phyloP scores from a whole-genome alignment of 2,329 filamentous ascomycete genomes.

The Cordyceps sp. region DNA sequence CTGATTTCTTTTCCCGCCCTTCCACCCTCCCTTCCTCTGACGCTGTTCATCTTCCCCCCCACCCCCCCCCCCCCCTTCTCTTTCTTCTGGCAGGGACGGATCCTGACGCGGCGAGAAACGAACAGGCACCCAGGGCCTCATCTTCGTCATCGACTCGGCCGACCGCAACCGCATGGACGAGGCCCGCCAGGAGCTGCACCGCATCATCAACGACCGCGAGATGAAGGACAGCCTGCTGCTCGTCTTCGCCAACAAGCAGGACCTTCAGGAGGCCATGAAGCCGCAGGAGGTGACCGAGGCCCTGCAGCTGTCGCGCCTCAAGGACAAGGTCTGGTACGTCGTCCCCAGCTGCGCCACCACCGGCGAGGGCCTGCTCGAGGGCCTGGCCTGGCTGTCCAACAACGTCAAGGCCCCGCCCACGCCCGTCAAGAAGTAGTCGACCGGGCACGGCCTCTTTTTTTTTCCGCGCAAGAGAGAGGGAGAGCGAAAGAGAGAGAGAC shows the following conservation, averaged over 20 bases:
- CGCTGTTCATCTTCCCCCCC: no score
- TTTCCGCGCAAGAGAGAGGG: conserved; percentile 1
- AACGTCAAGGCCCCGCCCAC: conserved; percentile 55
- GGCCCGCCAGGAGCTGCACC: conserved; percentile 81
- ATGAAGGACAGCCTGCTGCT: conserved; percentile 90
- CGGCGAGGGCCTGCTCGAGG: conserved; percentile 67
- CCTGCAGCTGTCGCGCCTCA: conserved; percentile 59
- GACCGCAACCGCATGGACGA: conserved; percentile 86
- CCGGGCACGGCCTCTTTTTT: neutral
- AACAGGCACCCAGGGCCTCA: conserved; percentile 94
- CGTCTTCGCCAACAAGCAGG: conserved; percentile 98
- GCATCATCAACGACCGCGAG: conserved; percentile 95
- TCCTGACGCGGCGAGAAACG: no score
- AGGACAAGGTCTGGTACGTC: conserved; percentile 75
- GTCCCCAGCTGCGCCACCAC: conserved; percentile 70
- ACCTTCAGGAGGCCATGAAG: conserved; percentile 69
- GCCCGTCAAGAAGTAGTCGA: conserved; percentile 37
- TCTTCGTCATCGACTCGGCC: conserved; percentile 96
- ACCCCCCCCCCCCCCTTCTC: no score
- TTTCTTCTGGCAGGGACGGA: no score
- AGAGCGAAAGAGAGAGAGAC: neutral
- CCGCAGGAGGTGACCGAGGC: conserved; percentile 66
- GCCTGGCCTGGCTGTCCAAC: conserved; percentile 69
- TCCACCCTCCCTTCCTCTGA: no score
- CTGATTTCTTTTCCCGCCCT: no score